Conservation (phyloP, 1,139 yeast species). For the Kurtzmaniella quercitrusa region DNA sequence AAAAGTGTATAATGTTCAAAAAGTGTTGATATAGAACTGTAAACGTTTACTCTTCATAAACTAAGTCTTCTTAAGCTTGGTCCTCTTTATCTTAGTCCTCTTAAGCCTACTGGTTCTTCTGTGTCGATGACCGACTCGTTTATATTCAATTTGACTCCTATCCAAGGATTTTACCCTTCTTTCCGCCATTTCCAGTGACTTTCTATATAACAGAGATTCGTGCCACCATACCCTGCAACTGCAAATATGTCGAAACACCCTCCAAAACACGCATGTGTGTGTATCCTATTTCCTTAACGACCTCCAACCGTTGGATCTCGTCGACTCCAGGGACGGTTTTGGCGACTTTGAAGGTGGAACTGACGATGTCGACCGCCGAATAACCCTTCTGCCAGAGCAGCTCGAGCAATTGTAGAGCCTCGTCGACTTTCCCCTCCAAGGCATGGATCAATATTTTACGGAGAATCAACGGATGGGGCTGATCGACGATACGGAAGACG, state of each 20-base stretch:
- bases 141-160: no score
- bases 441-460: conserved; percentile 58
- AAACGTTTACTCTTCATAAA: no score
- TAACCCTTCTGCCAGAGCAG: conserved; percentile 87
- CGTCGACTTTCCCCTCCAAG: conserved; percentile 46
- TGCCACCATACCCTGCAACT: conserved; percentile 78
- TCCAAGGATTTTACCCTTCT: no score
- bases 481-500: conserved; percentile 92
- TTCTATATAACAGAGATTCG: background rate
- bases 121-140: no score
- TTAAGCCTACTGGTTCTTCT: no score
- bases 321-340: conserved; percentile 66
- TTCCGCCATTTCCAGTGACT: no score
- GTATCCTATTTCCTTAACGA: conserved; percentile 82
- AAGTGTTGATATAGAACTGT: no score
- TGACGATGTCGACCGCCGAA: conserved; percentile 87
- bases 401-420: conserved; percentile 62
- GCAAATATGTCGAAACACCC: conserved; percentile 87
- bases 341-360: conserved; percentile 84
- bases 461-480: conserved; percentile 90
- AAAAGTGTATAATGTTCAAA: no score
- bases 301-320: conserved; percentile 66
- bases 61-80: no score
- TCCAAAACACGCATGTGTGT: conserved; percentile 89
- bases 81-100: no score